These are phyloP conservation scores for Cladobotryum mycophilum DNA, from an alignment of 2,329 filamentous ascomycete genomes.

Conservation along the genomic window DNA sequence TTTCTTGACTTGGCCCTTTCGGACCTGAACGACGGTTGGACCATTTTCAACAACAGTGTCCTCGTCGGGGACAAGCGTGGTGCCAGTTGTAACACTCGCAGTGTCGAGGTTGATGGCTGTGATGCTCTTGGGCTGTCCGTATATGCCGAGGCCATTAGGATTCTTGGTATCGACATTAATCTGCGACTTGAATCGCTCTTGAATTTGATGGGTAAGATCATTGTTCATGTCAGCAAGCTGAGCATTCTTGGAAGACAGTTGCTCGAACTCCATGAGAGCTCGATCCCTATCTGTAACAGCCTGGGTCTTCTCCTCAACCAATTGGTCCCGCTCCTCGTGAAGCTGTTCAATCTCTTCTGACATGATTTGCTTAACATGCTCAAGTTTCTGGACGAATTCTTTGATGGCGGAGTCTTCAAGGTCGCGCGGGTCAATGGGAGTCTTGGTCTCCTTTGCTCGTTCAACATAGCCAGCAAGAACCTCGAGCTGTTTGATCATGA, in stretches of 20 bases:
- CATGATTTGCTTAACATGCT: constrained; percentile 55
- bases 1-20: constrained; percentile 90
- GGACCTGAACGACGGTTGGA: constrained; percentile 91
- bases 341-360: constrained; percentile 52
- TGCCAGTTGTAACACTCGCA: constrained; percentile 49
- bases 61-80: constrained; percentile 57
- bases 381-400: constrained; percentile 73
- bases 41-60: constrained; percentile 63
- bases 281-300: constrained; percentile 84
- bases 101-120: constrained; percentile 47
- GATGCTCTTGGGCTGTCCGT: constrained; percentile 45
- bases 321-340: constrained; percentile 66
- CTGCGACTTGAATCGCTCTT: constrained; percentile 83
- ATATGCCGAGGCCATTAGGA: constrained; percentile 52
- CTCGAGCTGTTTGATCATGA: constrained; percentile 88
- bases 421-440: constrained; percentile 71
- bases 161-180: constrained; percentile 45
- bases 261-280: constrained; percentile 91
- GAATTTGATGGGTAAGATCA: constrained; percentile 87
- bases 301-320: constrained; percentile 78
- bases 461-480: constrained; percentile 84
- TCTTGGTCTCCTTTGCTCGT: constrained; percentile 74
- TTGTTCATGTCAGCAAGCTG: constrained; percentile 95
- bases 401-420: constrained; percentile 88
- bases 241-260: constrained; percentile 87